Evolutionary conservation across 371 early-diverging fungal species (phyloP).

Genomic region (Mucor piriformis): DNA sequence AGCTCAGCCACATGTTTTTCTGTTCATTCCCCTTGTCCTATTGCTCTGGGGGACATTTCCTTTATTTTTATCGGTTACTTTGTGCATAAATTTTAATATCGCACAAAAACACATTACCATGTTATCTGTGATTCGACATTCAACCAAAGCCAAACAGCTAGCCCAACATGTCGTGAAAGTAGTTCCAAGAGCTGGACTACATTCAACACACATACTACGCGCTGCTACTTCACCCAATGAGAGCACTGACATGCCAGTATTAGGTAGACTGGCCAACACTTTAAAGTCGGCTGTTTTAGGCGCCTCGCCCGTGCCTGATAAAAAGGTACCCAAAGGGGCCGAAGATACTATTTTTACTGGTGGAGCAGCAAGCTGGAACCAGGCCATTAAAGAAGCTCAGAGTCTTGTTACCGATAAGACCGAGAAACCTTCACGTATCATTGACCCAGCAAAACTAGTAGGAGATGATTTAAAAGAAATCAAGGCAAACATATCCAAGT

Average conservation of each 20-base stretch:
- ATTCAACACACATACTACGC: slow-evolving; percentile 1
- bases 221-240: slow-evolving; percentile 4
- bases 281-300: slow-evolving; percentile 28
- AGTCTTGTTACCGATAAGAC: slow-evolving; percentile 39
- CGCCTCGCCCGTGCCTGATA: slow-evolving; percentile 14
- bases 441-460: slow-evolving; percentile 67
- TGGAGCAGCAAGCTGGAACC: slow-evolving; percentile 50
- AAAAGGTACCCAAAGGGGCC: neutral
- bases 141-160: neutral
- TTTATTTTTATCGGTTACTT: neutral
- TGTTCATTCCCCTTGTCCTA: slow-evolving; percentile 8
- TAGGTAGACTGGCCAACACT: slow-evolving; percentile 34
- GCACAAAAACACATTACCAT: neutral
- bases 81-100: neutral
- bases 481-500: slow-evolving; percentile 82
- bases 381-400: slow-evolving; percentile 60
- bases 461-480: slow-evolving; percentile 81
- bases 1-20: slow-evolving; percentile 2
- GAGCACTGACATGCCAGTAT: slow-evolving; percentile 22
- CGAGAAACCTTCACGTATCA: slow-evolving; percentile 30
- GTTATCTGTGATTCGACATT: slow-evolving; percentile 1
- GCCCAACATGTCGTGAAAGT: neutral
- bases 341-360: slow-evolving; percentile 37
- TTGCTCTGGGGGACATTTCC: neutral
- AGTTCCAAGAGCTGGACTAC: neutral